phyloP scores from a whole-genome alignment of 129 eudicot species.

The Artemisia tridentata region DNA sequence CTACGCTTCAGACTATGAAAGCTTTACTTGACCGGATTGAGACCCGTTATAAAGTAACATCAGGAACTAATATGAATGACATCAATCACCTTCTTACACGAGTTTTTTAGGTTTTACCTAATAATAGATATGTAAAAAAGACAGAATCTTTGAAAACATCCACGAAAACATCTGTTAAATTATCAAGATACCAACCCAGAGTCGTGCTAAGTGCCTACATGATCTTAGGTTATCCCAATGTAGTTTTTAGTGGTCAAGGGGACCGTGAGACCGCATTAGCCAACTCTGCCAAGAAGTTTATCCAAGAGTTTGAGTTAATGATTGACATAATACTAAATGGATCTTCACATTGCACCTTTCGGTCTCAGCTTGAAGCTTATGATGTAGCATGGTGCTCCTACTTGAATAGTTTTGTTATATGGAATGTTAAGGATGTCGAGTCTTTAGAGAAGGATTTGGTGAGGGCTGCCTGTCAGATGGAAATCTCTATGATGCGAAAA shows the following conservation, averaged over 20 bases:
- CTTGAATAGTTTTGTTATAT: conserved; percentile 81
- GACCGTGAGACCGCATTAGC: conserved; percentile 69
- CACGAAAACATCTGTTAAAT: conserved; percentile 39
- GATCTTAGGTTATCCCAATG: conserved; percentile 81
- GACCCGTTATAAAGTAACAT: conserved; percentile 45
- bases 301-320: conserved; percentile 70
- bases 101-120: conserved; percentile 72
- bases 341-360: conserved; percentile 49
- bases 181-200: conserved; percentile 84
- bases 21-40: conserved; percentile 86
- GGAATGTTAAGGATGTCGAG: conserved; percentile 97
- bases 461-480: conserved; percentile 91
- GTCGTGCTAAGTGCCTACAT: conserved; percentile 85
- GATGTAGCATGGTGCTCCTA: conserved; percentile 96
- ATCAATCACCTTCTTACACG: conserved; percentile 88
- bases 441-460: conserved; percentile 89
- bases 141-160: conserved; percentile 27
- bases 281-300: conserved; percentile 57
- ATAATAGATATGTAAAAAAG: conserved; percentile 37
- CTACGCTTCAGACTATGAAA: conserved; percentile 45
- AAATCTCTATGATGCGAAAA: conserved; percentile 84
- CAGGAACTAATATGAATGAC: conserved; percentile 40
- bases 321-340: conserved; percentile 53
- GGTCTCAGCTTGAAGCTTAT: conserved; percentile 74
- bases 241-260: conserved; percentile 78